phyloP scores from a whole-genome alignment of 2,329 filamentous ascomycete species.

The Triangularia verruculosa region DNA sequence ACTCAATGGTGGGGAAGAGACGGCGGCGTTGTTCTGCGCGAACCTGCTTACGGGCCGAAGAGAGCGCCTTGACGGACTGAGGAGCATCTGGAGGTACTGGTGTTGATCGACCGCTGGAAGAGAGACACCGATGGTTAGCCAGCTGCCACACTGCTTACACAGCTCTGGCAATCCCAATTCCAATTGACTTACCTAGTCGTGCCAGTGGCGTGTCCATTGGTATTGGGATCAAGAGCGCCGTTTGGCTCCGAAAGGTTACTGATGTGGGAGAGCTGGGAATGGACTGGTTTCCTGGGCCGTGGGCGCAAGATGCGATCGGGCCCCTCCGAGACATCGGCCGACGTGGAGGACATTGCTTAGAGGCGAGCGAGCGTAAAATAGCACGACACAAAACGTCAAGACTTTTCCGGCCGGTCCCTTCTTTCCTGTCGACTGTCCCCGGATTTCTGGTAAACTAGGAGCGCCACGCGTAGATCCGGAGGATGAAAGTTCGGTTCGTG shows the following conservation, averaged over 20 bases:
- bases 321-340: conserved; percentile 29
- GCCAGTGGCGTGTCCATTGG: conserved; percentile 36
- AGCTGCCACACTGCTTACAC: neutral
- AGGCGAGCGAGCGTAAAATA: neutral
- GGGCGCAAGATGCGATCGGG: conserved; percentile 46
- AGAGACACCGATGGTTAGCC: conserved; percentile 3
- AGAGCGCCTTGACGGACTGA: conserved; percentile 85
- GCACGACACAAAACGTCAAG: neutral
- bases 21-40: conserved; percentile 78
- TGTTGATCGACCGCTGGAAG: conserved; percentile 71
- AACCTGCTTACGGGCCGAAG: conserved; percentile 76
- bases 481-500: neutral
- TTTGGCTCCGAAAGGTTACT: conserved; percentile 39
- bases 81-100: conserved; percentile 85
- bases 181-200: conserved; percentile 43
- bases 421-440: neutral
- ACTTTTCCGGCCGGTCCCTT: neutral
- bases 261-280: conserved; percentile 46
- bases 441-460: neutral
- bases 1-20: conserved; percentile 91
- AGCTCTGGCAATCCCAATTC: too few species aligned
- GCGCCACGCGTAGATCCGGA: neutral
- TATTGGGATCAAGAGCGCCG: conserved; percentile 34
- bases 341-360: conserved; percentile 31
- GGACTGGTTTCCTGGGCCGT: conserved; percentile 49